phyloP scores from a whole-genome alignment of 1,284 basidiomycete genomes.

The Microbotryomycetes sp. region DNA sequence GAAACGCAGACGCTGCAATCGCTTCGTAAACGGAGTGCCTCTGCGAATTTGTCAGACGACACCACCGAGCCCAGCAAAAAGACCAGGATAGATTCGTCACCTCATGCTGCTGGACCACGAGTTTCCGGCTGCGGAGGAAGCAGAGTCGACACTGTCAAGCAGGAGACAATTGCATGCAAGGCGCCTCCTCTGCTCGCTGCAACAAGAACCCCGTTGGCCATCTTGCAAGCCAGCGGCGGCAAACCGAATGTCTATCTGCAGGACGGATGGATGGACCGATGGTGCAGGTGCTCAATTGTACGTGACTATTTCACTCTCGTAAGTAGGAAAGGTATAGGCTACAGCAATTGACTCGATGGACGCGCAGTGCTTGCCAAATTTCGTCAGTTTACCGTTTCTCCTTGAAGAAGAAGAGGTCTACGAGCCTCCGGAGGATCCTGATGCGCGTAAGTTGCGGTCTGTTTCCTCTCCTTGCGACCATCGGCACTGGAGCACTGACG shows the following conservation, averaged over 20 bases:
- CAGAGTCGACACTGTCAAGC: no score
- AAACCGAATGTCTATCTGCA: constrained; percentile 39
- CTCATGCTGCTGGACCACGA: no score
- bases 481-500: not conserved
- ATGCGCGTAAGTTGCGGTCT: constrained; percentile 25
- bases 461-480: not conserved
- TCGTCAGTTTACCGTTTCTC: constrained; percentile 38
- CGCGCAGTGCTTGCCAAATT: constrained; percentile 33
- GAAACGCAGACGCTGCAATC: no score
- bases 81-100: no score
- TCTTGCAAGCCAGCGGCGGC: constrained; percentile 5
- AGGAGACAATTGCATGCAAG: no score
- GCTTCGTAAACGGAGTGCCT: no score
- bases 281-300: constrained; percentile 42
- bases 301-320: not conserved
- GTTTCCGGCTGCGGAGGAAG: no score
- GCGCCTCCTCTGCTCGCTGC: constrained; percentile 3
- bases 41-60: no score
- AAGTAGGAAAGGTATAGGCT: no score
- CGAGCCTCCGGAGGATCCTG: constrained; percentile 39
- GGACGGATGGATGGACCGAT: constrained; percentile 40
- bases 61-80: no score
- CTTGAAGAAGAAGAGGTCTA: constrained; percentile 43
- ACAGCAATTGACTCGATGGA: no score
- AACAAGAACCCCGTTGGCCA: not conserved